Evolutionary conservation across 345 rosid species (phyloP), one percentile per base, ranked within the genome.

Genomic region (Cardamine resedifolia): DNA sequence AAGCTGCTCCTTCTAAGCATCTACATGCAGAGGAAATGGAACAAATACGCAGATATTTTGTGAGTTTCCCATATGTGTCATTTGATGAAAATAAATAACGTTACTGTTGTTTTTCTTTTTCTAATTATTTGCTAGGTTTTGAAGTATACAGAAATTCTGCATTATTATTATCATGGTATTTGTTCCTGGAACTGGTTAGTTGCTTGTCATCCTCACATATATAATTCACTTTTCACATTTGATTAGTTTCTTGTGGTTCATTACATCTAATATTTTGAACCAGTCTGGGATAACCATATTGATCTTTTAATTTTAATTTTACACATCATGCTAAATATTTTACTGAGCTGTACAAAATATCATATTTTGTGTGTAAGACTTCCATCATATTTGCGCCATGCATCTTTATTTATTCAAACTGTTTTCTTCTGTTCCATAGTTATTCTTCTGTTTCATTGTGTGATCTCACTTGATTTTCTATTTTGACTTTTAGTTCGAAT

Each of bases 121-220:
- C n/a, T n/a, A n/a, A n/a, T n/a, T n/a, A n/a, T n/a, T n/a, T n/a
- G n/a, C n/a, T n/a, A 90, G 98, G 93, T 85, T 69, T 75, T 85
- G 85, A 85, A 74, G 84, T 95, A 90, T 58, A 83, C 90, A 1
- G 97, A 95, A 80, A 98, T 98, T 58, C 84, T 95, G 99, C 99
- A 81, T 72, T 90, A 95, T 74, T 95, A 95, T 70, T 91, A 90
- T 74, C 96, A 90, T 80, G 99, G 98, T 53, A 97, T 95, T 77
- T 90, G 90, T 79, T 95, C 99, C 59, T 95, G 99, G 99, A 87
- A 84, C 26, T 95, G 99, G 98, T 89, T 71, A 85, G 91, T 84
- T 74, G 58, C 72, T 39, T 48, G 74, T 58, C 66, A 70, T 49
- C 66, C 66, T 55, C 60, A 61, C 55, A 10, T 36, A 61, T 33